Evolutionary conservation across 306 rosid genomes (phyloP), one percentile per base, ranked within the genome.

Genomic region (Citrullus amarus): DNA sequence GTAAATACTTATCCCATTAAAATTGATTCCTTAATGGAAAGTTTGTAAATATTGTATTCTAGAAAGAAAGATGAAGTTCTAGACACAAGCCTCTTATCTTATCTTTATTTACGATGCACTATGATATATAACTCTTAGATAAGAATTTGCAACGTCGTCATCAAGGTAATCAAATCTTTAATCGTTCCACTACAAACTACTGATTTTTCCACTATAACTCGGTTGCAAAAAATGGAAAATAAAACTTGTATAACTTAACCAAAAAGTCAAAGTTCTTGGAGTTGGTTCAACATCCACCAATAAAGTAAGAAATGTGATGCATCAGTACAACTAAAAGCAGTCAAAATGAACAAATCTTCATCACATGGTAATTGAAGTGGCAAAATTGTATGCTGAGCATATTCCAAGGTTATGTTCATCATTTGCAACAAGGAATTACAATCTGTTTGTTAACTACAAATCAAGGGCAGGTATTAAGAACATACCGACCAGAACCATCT

Each of bases 391-490:
- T 25, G 6, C 55, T 43, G 4, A 57, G 77, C 56, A 79, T 32
- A 39, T 67, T 77, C 43, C 51, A 70, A 17, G 17, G 78, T 70
- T 50, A 58, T 80, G 78, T 71, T 53, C 70, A 60, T 53, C 70
- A 60, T 58, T 60, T 41, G 71, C 80, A 77, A 77, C 8, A 77
- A 43, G 80, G 72, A 59, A 77, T 77, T 77, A 77, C 71, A 77
- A 59, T 41, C 80, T 76, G 58, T 58, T 25, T 60, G 58, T 77
- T 48, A 78, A 83, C 82, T 78, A 80, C 62, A 25, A 70, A 71
- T 77, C 72, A 77, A 60, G 28, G 80, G 72, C 28, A 16, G 54
- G 53, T 58, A 39, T 57, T 36, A 22, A 39, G 79, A 76, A 57
- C 79, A 76, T 58, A 76, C 53, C 57, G 20, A 56, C 9, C 39